Percentiles rank a stretch among this genome's conserved stretches.
These are phyloP conservation scores for Penium margaritaceum DNA, from an alignment of 139 green algal genomes.

Conservation along the genomic window DNA sequence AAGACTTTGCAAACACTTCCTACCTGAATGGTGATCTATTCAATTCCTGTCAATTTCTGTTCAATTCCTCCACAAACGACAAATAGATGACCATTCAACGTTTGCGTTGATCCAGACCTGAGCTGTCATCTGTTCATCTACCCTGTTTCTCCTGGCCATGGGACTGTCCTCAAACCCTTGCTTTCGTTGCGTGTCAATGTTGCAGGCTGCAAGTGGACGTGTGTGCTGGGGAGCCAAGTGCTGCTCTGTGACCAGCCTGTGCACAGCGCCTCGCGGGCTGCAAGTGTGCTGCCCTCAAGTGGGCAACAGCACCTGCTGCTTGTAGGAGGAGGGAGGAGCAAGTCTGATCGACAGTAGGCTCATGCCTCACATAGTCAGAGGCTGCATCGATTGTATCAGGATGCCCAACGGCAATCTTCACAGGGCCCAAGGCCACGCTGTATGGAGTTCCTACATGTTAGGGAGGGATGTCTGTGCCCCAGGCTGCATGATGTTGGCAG, in stretches of 20 bases:
- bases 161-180: neutral
- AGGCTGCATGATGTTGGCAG: too few relatives aligned
- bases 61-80: neutral
- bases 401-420: too few relatives aligned
- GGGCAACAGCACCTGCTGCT: slow-evolving; percentile 5
- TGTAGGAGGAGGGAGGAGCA: too few relatives aligned
- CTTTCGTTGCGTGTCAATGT: neutral
- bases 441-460: too few relatives aligned
- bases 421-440: too few relatives aligned
- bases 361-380: too few relatives aligned
- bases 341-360: too few relatives aligned
- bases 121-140: neutral
- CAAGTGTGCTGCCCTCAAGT: neutral
- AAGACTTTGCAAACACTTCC: too few relatives aligned
- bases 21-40: too few relatives aligned
- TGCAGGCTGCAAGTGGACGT: neutral
- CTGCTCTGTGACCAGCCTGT: slow-evolving; percentile 1
- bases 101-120: neutral
- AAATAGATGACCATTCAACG: neutral
- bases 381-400: too few relatives aligned
- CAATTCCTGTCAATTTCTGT: neutral
- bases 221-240: slow-evolving; percentile 6
- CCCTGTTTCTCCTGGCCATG: neutral
- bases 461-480: too few relatives aligned
- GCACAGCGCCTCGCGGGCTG: neutral